phyloP scores from a whole-genome alignment of 139 green algal genomes.

The Chlamydomonas incerta region DNA sequence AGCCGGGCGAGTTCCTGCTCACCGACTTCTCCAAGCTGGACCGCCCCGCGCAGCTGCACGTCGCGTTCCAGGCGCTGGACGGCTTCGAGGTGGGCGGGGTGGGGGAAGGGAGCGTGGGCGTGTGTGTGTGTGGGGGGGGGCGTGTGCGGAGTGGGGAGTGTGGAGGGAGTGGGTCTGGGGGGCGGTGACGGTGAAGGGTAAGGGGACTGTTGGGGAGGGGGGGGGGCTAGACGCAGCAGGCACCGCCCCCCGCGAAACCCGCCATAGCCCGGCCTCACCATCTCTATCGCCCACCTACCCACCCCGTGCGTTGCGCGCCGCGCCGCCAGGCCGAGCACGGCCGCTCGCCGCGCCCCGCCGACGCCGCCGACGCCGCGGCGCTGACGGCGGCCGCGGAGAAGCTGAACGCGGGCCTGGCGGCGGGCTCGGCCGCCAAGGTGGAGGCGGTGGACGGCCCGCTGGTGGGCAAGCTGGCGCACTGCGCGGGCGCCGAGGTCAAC shows the following conservation, averaged over 20 bases:
- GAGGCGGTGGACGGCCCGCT: constrained; percentile 75
- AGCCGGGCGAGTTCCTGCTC: constrained; percentile 96
- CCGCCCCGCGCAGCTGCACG: constrained; percentile 87
- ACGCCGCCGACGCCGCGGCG: constrained; percentile 74
- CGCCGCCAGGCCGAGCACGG: constrained; percentile 63
- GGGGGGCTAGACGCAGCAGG: too few species aligned
- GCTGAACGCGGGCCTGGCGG: constrained; percentile 68
- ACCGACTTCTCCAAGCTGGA: constrained; percentile 98
- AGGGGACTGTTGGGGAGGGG: too few species aligned
- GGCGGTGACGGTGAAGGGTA: too few species aligned
- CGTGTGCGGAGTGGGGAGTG: too few species aligned
- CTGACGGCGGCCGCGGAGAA: constrained; percentile 76
- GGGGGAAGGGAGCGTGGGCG: neutral
- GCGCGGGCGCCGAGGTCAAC: constrained; percentile 75
- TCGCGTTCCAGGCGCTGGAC: constrained; percentile 95
- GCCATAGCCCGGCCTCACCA: neutral
- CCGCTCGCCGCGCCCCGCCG: constrained; percentile 72
- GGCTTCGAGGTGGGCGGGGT: constrained; percentile 67
- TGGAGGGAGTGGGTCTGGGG: too few species aligned
- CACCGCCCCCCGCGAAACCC: too few species aligned
- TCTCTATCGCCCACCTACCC: too few species aligned
- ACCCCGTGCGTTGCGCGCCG: too few species aligned
- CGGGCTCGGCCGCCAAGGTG: constrained; percentile 66
- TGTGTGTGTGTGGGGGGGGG: neutral
- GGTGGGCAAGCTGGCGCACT: constrained; percentile 70